Evolutionary conservation across 371 early-diverging fungal genomes (phyloP).

Genomic region (Conidiobolus incongruus): DNA sequence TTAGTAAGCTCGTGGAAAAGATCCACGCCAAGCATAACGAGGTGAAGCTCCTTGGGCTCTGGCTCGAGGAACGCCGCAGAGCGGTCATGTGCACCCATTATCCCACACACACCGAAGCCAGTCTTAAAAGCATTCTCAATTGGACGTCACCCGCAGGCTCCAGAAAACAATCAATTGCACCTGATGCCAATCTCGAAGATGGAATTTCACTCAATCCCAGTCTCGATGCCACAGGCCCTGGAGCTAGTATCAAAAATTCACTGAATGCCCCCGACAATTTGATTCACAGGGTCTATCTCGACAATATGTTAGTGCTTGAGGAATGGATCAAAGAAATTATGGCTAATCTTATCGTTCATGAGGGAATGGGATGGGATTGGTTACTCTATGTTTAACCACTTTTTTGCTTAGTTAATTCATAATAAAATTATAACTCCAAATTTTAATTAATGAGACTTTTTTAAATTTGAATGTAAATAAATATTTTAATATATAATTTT

Average conservation of each 20-base stretch:
- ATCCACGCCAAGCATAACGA: too few species aligned
- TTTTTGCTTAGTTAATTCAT: too few species aligned
- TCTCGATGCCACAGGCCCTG: slow-evolving; percentile 5
- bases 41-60: too few species aligned
- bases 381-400: slow-evolving; percentile 21
- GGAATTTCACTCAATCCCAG: background rate
- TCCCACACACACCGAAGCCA: background rate
- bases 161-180: background rate
- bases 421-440: too few species aligned
- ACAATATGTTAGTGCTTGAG: slow-evolving; percentile 77
- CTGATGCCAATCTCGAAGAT: background rate
- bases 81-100: too few species aligned
- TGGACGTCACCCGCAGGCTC: background rate
- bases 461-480: too few species aligned
- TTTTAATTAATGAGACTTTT: too few species aligned
- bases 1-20: too few species aligned
- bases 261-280: slow-evolving; percentile 5
- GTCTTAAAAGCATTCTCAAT: background rate
- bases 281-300: slow-evolving; percentile 22
- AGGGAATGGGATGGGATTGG: slow-evolving; percentile 53
- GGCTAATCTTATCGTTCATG: slow-evolving; percentile 55
- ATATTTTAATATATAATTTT: too few species aligned
- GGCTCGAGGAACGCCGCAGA: too few species aligned
- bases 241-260: background rate
- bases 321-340: slow-evolving; percentile 79